Base-by-base conservation (phyloP, 1,284 basidiomycete species). In the Laetiporus sulphureus region DNA sequence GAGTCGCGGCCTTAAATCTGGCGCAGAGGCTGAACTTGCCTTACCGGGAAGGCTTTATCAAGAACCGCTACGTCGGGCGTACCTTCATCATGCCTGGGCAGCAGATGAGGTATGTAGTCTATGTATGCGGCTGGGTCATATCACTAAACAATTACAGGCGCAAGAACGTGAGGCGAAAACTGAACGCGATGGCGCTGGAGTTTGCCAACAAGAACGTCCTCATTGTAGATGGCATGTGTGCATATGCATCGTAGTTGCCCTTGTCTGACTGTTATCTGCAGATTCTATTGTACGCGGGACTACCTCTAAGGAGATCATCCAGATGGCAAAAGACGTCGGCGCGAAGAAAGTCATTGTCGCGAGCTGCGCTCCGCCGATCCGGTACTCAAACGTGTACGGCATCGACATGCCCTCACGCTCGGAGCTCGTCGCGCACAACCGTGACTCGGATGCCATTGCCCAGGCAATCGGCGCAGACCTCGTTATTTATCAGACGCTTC, bases 1-100 rank as follows among this genome's bases (percentile, higher is more conserved):
- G 96, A 43, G 95, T 98, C 0, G 94, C 96, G 6, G 96, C 96
- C 3, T 68, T 99, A 44, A 95, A 99, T 62, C 69, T 95, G 34
- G 96, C 96, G 16, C 95, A 99, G 64, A 87, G 83, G 58, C 73
- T 99, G 38, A 63, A 75, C 13, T 72, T 99, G 23, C 95, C 96
- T 2, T 99, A 99, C 67, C 80, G 96, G 37, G 96, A 99, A 70
- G 96, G 96, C 3, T 99, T 99, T 63, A 83, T 99, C 56, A 99
- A 99, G 74, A 99, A 99, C 66, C 83, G 96, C 35, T 99, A 99
- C 67, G 91, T 99, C 36, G 96, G 95, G 3, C 73, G 96, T 48
- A 99, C 96, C 0, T 99, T 99, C 65, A 99, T 99, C 68, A 99
- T 99, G 96, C 95, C 96, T 6, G 96, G 95, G 19, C 96, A 99